Evolutionary conservation across 2,329 filamentous ascomycete genomes (phyloP).

Genomic region (Thielaviopsis euricoi): DNA sequence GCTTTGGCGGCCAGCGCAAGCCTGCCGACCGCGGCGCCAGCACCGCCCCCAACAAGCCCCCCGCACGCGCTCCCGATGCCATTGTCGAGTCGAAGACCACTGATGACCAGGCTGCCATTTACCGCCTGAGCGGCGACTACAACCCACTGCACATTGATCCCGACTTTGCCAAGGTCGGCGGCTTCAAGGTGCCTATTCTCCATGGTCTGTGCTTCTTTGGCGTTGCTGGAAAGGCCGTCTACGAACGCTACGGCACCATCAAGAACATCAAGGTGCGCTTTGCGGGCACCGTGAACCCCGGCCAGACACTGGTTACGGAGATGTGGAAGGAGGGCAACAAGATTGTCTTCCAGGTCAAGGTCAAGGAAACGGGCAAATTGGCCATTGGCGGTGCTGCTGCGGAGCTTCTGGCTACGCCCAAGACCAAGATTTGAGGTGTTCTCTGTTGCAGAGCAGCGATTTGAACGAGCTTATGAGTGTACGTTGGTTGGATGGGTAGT

Average conservation of each 20-base stretch:
- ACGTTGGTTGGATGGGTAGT: not conserved
- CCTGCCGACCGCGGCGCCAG: slow-evolving; percentile 61
- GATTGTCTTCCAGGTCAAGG: slow-evolving; percentile 71
- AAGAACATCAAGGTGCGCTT: slow-evolving; percentile 91
- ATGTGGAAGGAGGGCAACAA: slow-evolving; percentile 81
- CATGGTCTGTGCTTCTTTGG: slow-evolving; percentile 96
- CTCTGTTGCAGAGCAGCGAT: not conserved
- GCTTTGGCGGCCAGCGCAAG: slow-evolving; percentile 74
- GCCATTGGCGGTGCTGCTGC: slow-evolving; percentile 68
- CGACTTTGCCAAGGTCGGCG: slow-evolving; percentile 81
- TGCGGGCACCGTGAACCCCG: slow-evolving; percentile 68
- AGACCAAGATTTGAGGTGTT: slow-evolving; percentile 7
- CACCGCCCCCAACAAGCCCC: slow-evolving; percentile 64
- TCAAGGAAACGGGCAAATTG: slow-evolving; percentile 84
- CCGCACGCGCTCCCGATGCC: slow-evolving; percentile 59
- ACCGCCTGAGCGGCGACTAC: slow-evolving; percentile 84
- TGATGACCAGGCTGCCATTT: slow-evolving; percentile 83
- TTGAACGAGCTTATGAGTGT: not conserved
- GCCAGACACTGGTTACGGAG: slow-evolving; percentile 80
- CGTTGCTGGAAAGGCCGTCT: slow-evolving; percentile 77
- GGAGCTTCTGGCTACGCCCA: slow-evolving; percentile 39
- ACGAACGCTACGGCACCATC: slow-evolving; percentile 65
- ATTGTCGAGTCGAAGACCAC: slow-evolving; percentile 75
- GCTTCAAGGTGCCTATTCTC: slow-evolving; percentile 85
- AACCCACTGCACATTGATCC: slow-evolving; percentile 97